phyloP scores from a whole-genome alignment of 2,329 filamentous ascomycete genomes.

The Aspergillus persii region DNA sequence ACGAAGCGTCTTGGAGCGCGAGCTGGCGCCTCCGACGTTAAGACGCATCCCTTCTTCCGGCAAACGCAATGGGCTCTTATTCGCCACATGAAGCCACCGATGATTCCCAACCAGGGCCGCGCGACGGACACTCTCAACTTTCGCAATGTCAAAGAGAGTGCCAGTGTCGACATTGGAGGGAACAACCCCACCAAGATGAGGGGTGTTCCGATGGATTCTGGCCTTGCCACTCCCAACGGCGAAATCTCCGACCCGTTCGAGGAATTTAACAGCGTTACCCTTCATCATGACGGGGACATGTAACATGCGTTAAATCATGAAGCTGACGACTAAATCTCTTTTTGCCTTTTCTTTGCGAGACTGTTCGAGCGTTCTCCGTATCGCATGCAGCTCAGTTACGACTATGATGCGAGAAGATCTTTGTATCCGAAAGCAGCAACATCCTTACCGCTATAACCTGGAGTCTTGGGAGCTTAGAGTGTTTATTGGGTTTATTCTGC shows the following conservation, averaged over 20 bases:
- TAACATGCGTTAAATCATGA: slow-evolving; percentile 10
- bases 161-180: slow-evolving; percentile 72
- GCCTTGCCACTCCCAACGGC: slow-evolving; percentile 76
- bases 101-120: slow-evolving; percentile 85
- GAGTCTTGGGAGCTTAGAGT: slow-evolving; percentile 27
- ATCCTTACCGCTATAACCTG: slow-evolving; percentile 23
- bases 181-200: slow-evolving; percentile 53
- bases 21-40: slow-evolving; percentile 94
- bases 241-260: slow-evolving; percentile 89
- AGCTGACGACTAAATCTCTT: slow-evolving; percentile 11
- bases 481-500: slow-evolving; percentile 14
- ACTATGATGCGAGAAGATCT: slow-evolving; percentile 35
- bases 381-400: slow-evolving; percentile 23
- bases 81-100: slow-evolving; percentile 95
- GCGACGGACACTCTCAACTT: slow-evolving; percentile 96
- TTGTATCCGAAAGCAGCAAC: slow-evolving; percentile 22
- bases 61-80: slow-evolving; percentile 95
- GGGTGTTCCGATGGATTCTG: slow-evolving; percentile 83
- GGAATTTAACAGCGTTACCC: slow-evolving; percentile 96
- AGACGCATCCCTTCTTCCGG: slow-evolving; percentile 92
- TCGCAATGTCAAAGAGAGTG: slow-evolving; percentile 94
- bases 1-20: slow-evolving; percentile 88
- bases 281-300: slow-evolving; percentile 87
- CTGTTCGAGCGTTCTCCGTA: slow-evolving; percentile 18
- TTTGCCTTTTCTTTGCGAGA: slow-evolving; percentile 2